Conservation (phyloP, 352 stramenopile species). For the Phytopythium kandeliae region DNA sequence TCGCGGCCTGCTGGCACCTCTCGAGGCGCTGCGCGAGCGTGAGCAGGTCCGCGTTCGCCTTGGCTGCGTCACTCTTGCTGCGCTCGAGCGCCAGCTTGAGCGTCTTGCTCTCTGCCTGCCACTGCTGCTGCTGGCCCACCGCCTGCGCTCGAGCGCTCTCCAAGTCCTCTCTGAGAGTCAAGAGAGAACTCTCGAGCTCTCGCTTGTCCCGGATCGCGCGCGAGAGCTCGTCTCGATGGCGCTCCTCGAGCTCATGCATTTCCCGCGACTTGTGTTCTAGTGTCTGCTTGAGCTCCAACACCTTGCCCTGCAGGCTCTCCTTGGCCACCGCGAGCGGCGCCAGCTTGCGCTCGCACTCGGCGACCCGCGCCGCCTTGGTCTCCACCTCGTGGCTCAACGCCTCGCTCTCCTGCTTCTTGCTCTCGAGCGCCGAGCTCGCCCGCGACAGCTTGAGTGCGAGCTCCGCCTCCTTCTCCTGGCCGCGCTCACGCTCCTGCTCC, state of each 20-base stretch:
- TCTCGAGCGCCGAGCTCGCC: constrained; percentile 25
- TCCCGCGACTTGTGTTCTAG: constrained; percentile 50
- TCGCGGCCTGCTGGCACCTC: constrained; percentile 39
- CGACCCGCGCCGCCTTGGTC: constrained; percentile 25
- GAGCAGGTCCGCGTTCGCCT: constrained; percentile 35
- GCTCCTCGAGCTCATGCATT: constrained; percentile 43
- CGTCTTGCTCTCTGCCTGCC: constrained; percentile 33
- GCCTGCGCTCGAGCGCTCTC: constrained; percentile 38
- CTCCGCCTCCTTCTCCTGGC: constrained; percentile 27
- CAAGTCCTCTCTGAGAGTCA: constrained; percentile 46
- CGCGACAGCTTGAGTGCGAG: constrained; percentile 23
- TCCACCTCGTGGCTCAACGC: constrained; percentile 51
- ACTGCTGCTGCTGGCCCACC: constrained; percentile 28
- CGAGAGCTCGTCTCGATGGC: constrained; percentile 38
- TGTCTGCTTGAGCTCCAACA: constrained; percentile 43
- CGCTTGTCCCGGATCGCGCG: constrained; percentile 46
- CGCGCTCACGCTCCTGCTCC: constrained; percentile 19
- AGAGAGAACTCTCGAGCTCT: constrained; percentile 40
- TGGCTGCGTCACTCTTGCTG: constrained; percentile 44
- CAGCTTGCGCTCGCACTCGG: constrained; percentile 61
- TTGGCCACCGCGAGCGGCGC: constrained; percentile 34
- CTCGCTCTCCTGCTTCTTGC: constrained; percentile 60
- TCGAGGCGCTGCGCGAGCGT: constrained; percentile 47
- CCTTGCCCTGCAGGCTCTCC: constrained; percentile 50
- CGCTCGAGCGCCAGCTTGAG: constrained; percentile 50